Conservation (phyloP, 306 rosid species). For the Cicer pinnatifidum region DNA sequence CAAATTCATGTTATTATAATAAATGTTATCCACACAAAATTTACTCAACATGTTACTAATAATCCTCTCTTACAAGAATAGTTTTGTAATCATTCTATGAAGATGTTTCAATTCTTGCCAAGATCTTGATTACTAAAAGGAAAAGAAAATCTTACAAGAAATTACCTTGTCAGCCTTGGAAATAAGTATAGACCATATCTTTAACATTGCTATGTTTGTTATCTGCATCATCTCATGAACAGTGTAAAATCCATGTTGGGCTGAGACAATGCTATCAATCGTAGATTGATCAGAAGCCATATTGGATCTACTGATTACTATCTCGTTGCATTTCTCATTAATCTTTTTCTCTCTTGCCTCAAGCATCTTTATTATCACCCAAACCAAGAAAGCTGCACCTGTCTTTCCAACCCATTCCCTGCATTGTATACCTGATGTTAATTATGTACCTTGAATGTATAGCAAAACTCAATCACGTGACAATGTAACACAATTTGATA, state of each 20-base stretch:
- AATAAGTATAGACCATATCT: slow-evolving; percentile 74
- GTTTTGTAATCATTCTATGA: not conserved
- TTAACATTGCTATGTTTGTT: slow-evolving; percentile 72
- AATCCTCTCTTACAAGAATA: not conserved
- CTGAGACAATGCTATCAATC: slow-evolving; percentile 80
- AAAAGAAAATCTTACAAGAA: not conserved
- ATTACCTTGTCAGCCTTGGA: slow-evolving; percentile 85
- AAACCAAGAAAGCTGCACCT: slow-evolving; percentile 62
- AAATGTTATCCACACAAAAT: no score
- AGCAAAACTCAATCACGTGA: not conserved
- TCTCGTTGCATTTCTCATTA: slow-evolving; percentile 62
- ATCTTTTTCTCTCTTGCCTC: slow-evolving; percentile 54
- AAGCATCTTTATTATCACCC: slow-evolving; percentile 69
- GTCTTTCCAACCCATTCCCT: slow-evolving; percentile 96
- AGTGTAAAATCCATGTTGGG: slow-evolving; percentile 75
- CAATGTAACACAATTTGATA: slow-evolving; percentile 26
- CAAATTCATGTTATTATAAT: no score
- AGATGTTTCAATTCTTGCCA: not conserved
- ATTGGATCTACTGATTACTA: slow-evolving; percentile 54
- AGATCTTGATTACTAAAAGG: not conserved
- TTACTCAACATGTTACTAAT: not conserved
- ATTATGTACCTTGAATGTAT: not conserved
- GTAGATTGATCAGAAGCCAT: slow-evolving; percentile 63
- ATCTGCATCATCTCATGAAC: slow-evolving; percentile 64
- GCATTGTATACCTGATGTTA: slow-evolving; percentile 38